Conservation (phyloP, 169 alveolate species). For the Eimeria brunetti region DNA sequence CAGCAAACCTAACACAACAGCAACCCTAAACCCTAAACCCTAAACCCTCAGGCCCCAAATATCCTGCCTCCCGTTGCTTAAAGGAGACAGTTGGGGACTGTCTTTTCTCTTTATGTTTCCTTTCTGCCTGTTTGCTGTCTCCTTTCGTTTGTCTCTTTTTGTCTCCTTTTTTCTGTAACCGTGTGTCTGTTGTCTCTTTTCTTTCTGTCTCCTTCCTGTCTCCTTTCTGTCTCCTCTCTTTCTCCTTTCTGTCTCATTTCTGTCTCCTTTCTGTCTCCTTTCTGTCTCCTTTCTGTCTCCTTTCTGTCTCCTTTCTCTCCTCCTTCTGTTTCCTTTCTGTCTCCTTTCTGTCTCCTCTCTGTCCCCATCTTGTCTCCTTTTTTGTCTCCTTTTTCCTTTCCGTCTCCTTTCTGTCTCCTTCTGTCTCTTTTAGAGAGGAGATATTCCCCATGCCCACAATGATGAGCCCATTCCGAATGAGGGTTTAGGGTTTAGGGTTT, state of each 20-base stretch:
- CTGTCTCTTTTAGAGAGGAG: too few relatives aligned
- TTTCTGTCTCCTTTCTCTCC: slow-evolving; percentile 30
- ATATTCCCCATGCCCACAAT: neutral
- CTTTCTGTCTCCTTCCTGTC: neutral
- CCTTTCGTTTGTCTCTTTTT: neutral
- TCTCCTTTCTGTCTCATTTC: neutral
- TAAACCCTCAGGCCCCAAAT: neutral
- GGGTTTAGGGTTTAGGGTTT: neutral
- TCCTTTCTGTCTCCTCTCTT: neutral
- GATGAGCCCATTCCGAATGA: too few relatives aligned
- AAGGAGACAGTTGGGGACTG: neutral
- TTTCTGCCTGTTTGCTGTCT: neutral
- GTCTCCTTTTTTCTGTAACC: neutral
- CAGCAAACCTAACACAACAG: neutral
- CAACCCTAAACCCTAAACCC: neutral
- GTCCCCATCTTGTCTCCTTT: too few relatives aligned
- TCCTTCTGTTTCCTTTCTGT: neutral
- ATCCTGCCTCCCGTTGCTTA: neutral
- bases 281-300: slow-evolving; percentile 20
- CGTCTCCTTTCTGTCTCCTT: neutral
- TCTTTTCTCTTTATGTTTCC: neutral
- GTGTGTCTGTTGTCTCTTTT: neutral
- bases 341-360: neutral
- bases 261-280: neutral
- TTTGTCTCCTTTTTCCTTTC: neutral